Conservation (phyloP, 306 rosid genomes). For the Hylodesmum podocarpum region DNA sequence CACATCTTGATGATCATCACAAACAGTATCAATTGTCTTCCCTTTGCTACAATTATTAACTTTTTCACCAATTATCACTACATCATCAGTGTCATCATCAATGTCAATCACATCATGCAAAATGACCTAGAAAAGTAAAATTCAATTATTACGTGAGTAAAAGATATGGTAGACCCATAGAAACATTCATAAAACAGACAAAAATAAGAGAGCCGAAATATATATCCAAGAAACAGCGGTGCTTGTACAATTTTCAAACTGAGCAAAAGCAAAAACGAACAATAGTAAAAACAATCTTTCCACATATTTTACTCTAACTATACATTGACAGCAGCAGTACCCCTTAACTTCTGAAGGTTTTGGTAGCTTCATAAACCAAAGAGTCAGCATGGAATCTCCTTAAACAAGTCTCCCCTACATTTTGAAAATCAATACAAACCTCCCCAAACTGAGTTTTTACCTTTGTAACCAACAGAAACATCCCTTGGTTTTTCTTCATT, state of each 20-base stretch:
- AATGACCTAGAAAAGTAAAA: conserved; percentile 43
- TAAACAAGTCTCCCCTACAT: not conserved
- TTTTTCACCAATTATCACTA: conserved; percentile 50
- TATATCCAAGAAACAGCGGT: not conserved
- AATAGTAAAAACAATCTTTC: not conserved
- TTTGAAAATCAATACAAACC: not conserved
- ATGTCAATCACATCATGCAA: conserved; percentile 63
- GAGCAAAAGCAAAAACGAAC: not conserved
- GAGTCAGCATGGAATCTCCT: not conserved
- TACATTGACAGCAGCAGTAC: not conserved
- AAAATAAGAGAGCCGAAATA: not conserved
- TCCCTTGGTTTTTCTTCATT: not conserved
- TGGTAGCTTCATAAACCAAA: not conserved
- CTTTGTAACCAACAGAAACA: not conserved
- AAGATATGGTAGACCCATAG: not conserved
- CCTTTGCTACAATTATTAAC: conserved; percentile 50
- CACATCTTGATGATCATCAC: conserved; percentile 45
- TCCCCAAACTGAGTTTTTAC: not conserved
- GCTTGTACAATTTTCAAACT: not conserved
- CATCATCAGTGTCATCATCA: conserved; percentile 55
- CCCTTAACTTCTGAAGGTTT: not conserved
- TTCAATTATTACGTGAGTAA: not conserved
- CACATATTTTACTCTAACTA: not conserved
- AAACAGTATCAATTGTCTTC: conserved; percentile 46
- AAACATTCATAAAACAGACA: conserved; percentile 3